phyloP scores from a whole-genome alignment of 2,329 filamentous ascomycete genomes.

The Didymella lethalis region DNA sequence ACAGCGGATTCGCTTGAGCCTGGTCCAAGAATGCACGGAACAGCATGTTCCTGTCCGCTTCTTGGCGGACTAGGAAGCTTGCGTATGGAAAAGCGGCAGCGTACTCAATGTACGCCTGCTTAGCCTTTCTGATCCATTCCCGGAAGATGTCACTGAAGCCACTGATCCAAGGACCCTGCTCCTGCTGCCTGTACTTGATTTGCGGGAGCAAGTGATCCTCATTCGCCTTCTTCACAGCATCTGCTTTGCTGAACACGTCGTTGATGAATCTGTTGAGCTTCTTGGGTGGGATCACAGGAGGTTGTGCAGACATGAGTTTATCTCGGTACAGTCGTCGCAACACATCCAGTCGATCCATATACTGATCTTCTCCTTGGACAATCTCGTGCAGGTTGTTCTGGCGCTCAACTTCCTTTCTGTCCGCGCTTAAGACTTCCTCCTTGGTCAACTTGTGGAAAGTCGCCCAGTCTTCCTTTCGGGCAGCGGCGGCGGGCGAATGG shows the following conservation, averaged over 20 bases:
- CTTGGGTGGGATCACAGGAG: conserved; percentile 80
- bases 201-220: conserved; percentile 91
- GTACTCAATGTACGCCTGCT: conserved; percentile 88
- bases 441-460: conserved; percentile 86
- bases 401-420: conserved; percentile 87
- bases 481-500: conserved; percentile 71
- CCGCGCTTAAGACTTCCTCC: conserved; percentile 73
- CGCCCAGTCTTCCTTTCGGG: conserved; percentile 81
- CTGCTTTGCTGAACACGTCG: conserved; percentile 89
- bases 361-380: conserved; percentile 89
- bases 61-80: conserved; percentile 81
- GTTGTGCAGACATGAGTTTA: conserved; percentile 74
- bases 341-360: conserved; percentile 88
- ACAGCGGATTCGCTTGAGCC: conserved; percentile 78
- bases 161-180: conserved; percentile 92
- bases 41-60: conserved; percentile 81
- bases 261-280: conserved; percentile 80
- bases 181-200: conserved; percentile 94
- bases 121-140: conserved; percentile 97
- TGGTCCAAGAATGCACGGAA: conserved; percentile 88
- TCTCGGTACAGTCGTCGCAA: conserved; percentile 86
- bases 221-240: conserved; percentile 87
- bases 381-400: conserved; percentile 97
- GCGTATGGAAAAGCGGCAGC: conserved; percentile 87
- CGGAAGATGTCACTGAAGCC: conserved; percentile 97